Base-by-base conservation (phyloP, 2,329 filamentous ascomycete genomes). In the Ophiocordyceps camponoti-rufipedis region DNA sequence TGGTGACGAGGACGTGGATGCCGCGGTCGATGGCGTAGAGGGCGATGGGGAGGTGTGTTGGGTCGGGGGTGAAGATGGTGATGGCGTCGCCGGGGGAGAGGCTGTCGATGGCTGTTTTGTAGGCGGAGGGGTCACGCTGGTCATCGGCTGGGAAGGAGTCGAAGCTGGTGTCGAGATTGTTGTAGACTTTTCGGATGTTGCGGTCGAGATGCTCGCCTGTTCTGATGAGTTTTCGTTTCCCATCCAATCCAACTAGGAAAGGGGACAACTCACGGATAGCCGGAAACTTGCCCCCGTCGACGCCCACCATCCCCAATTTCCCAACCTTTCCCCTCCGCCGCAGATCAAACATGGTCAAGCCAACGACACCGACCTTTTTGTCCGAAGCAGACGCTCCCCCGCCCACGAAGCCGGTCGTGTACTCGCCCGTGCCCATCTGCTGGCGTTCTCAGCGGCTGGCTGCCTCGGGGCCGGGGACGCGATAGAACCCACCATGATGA, bases 361-460 rank as follows among this genome's bases (percentile, higher is more conserved):
- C 88, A 16, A 95, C 88, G 10, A 95, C 89, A 48, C 89, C 88
- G 44, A 95, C 83, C 64, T 95, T 95, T 70, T 95, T 95, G 71
- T 95, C 89, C 44, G 86, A 94, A 11, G 75, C 80, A 4, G 86
- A 94, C 44, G 80, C 82, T 48, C 81, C 82, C 49, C 79, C 80
- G 47, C 85, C 86, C 47, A 94, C 87, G 55, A 91, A 95, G 47
- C 88, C 88, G 41, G 89, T 95, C 55, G 89, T 95, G 72, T 95
- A 95, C 72, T 95, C 88, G 57, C 88, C 89, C 11, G 88, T 94
- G 52, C 88, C 88, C 48, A 94, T 76, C 82, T 80, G 49, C 19
- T 18, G 29, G n/a, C 29, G 29, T 42, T 53, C 45, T 51, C 45
- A 52, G 47, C 19, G 13, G 13, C 16, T 4, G 16, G 10, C 10